These are phyloP conservation scores for Massarina eburnea DNA, from an alignment of 2,329 filamentous ascomycete species.

Conservation along the genomic window DNA sequence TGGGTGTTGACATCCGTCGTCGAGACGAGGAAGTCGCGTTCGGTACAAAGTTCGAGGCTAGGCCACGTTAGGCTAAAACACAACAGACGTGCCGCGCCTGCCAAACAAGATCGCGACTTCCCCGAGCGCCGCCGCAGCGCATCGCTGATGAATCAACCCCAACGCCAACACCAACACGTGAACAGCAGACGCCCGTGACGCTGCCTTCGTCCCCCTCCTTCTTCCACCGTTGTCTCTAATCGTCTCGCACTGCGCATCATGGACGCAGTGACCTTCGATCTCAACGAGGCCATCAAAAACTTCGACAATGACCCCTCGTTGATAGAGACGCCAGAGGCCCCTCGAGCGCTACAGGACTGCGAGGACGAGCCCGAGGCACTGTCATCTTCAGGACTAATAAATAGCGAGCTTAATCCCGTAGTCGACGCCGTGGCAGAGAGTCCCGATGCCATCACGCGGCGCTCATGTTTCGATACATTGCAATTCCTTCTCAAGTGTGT, in stretches of 20 bases:
- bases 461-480: constrained; percentile 83
- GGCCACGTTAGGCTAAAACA: constrained; percentile 21
- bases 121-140: constrained; percentile 11
- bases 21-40: constrained; percentile 4
- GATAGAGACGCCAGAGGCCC: constrained; percentile 84
- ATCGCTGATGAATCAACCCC: constrained; percentile 10
- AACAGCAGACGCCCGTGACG: constrained; percentile 6
- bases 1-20: not conserved
- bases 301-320: constrained; percentile 91
- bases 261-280: constrained; percentile 78
- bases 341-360: constrained; percentile 80
- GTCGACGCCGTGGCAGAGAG: constrained; percentile 90
- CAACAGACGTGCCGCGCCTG: constrained; percentile 22
- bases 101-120: constrained; percentile 12
- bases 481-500: constrained; percentile 97
- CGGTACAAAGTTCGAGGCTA: constrained; percentile 6
- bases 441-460: constrained; percentile 81
- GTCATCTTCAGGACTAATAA: constrained; percentile 72
- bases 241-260: constrained; percentile 55
- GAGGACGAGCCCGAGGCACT: constrained; percentile 88
- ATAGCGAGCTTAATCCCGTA: constrained; percentile 85
- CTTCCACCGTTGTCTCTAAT: constrained; percentile 12
- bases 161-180: constrained; percentile 4
- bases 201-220: constrained; percentile 20
- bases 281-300: constrained; percentile 93